Base-by-base conservation (phyloP, 371 early-diverging fungal genomes). In the Rhizopus microsporus region DNA sequence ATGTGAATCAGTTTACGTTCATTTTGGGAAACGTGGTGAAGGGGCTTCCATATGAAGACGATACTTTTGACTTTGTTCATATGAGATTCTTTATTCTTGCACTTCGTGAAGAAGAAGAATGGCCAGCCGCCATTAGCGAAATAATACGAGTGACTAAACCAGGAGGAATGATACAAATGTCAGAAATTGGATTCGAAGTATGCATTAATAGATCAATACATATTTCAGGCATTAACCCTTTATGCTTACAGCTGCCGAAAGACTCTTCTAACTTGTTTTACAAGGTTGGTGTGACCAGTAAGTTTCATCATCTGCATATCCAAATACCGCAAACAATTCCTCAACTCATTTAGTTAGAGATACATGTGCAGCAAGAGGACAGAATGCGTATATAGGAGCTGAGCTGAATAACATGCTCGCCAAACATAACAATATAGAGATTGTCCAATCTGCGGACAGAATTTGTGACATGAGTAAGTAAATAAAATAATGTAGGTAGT, bases 131-230 rank as follows among this genome's bases (percentile, higher is more conserved):
- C n/a, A n/a, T 71, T 15, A 16, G 31, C 32, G 72, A 81, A 66
- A 62, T 81, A 9, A 51, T 59, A 34, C 71, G 84, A 3, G 68
- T 84, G 1, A 63, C 80, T n/a, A 84, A 81, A 47, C 81, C 82
- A 15, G 71, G 72, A 30, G 85, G 79, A 15, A 61, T 56, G 31
- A 51, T 78, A 7, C 75, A 78, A 43, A 42, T 81, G 29, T 51
- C 75, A 17, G 79, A 78, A 33, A 59, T 63, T 8, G 67, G 63
- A 32, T 47, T 56, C 23, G 23, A 23, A 23, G 23, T 23, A 23
- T 23, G 23, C 23, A 23, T 2, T 23, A 23, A 2, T 5, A 23
- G 23, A 23, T 23, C 23, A 23, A 23, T 23, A 23, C 23, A 2
- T 23, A 23, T 0, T 2, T 23, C 23, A 23, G 2, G 23, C 23